These are phyloP conservation scores for Santalum album DNA, from an alignment of 164 flowering plant genomes.

Conservation along the genomic window DNA sequence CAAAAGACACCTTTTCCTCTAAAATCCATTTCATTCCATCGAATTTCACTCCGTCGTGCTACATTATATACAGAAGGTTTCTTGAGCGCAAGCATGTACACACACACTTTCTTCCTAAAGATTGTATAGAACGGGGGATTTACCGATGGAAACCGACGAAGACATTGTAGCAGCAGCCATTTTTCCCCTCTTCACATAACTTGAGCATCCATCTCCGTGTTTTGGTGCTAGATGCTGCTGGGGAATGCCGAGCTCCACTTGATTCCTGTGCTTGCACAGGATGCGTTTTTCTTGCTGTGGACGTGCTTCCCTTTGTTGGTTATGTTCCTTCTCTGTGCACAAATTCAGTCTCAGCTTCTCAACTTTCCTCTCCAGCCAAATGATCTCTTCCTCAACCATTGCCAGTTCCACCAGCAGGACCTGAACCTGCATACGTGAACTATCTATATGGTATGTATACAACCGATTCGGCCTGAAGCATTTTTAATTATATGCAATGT, in stretches of 20 bases:
- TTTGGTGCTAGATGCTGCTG: conserved; percentile 11
- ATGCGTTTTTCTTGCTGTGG: conserved; percentile 14
- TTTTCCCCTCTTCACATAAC: conserved; percentile 22
- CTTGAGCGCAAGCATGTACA: too few species aligned
- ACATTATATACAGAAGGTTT: too few species aligned
- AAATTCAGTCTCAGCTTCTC: conserved; percentile 38
- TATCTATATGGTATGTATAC: neutral
- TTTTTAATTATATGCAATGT: neutral
- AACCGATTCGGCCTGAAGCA: neutral
- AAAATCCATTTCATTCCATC: too few species aligned
- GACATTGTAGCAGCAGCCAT: conserved; percentile 26
- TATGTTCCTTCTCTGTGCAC: conserved; percentile 37
- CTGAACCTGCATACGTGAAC: conserved; percentile 31
- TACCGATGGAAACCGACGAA: too few species aligned
- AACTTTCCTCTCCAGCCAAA: conserved; percentile 45
- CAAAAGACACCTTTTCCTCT: too few species aligned
- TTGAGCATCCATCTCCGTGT: conserved; percentile 12
- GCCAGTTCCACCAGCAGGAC: conserved; percentile 52
- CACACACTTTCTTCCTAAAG: too few species aligned
- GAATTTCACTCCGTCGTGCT: too few species aligned
- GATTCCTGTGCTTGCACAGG: conserved; percentile 2
- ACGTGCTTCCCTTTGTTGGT: conserved; percentile 16
- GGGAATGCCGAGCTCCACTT: neutral
- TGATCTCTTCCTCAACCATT: conserved; percentile 66
- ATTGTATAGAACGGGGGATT: too few species aligned